Evolutionary conservation across 164 flowering plant genomes (phyloP).

Genomic region (Umbilicus rupestris): DNA sequence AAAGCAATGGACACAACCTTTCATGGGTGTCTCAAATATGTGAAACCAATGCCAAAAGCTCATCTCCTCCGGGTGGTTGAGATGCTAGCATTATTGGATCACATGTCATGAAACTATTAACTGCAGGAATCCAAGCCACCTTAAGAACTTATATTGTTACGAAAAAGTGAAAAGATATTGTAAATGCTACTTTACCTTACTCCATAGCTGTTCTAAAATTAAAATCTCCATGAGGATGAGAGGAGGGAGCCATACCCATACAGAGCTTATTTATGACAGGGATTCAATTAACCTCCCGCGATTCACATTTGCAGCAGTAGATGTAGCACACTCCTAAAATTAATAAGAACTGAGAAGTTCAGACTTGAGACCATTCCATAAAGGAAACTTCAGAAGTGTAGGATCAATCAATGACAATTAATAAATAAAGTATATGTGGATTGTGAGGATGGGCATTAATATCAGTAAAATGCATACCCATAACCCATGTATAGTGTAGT

Average conservation of each 20-base stretch:
- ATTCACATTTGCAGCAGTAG: background rate
- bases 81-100: conserved; percentile 32
- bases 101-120: conserved; percentile 26
- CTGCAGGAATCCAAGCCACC: conserved; percentile 20
- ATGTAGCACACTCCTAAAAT: background rate
- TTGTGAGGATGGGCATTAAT: background rate
- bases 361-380: background rate
- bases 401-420: background rate
- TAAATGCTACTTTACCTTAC: background rate
- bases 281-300: background rate
- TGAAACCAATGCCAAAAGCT: conserved; percentile 3
- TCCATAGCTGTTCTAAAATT: background rate
- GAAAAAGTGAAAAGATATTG: conserved; percentile 6
- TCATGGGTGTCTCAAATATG: too few species aligned
- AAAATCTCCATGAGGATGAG: background rate
- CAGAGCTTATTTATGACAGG: background rate
- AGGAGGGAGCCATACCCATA: background rate
- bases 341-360: background rate
- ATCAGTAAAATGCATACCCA: background rate
- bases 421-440: background rate
- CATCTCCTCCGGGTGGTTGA: conserved; percentile 18
- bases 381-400: too few species aligned
- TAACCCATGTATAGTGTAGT: background rate
- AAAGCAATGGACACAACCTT: too few species aligned
- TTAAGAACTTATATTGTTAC: background rate